These are phyloP conservation scores for Eimeria falciformis DNA, from an alignment of 169 alveolate genomes.

Conservation along the genomic window DNA sequence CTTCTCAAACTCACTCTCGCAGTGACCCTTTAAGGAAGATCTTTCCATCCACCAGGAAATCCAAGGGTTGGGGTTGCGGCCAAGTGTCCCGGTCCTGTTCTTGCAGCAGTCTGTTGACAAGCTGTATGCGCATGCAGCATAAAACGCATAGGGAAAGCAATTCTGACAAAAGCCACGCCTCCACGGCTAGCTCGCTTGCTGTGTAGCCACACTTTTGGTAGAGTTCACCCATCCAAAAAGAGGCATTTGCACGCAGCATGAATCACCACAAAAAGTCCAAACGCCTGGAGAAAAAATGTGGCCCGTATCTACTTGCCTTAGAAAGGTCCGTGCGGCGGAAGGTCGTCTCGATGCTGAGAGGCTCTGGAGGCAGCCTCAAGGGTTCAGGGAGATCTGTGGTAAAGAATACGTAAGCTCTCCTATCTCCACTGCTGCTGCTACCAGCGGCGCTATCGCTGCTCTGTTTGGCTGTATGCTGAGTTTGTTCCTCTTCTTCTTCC, in stretches of 20 bases:
- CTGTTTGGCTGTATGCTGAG: neutral
- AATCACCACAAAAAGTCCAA: too few relatives aligned
- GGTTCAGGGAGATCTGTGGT: constrained; percentile 30
- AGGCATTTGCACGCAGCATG: too few relatives aligned
- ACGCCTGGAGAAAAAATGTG: too few relatives aligned
- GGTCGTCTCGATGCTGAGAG: constrained; percentile 37
- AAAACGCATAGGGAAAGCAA: too few relatives aligned
- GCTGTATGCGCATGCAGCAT: neutral
- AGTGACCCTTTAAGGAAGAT: constrained; percentile 40
- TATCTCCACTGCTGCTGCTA: neutral
- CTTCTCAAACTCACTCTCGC: constrained; percentile 6
- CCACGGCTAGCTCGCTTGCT: too few relatives aligned
- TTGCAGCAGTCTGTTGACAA: constrained; percentile 21
- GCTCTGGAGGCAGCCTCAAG: constrained; percentile 29
- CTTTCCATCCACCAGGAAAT: constrained; percentile 50
- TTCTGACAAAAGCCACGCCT: too few relatives aligned
- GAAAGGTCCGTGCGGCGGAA: neutral
- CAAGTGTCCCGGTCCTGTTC: constrained; percentile 12
- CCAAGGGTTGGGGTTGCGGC: constrained; percentile 61
- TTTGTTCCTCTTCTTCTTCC: neutral
- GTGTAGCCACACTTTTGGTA: too few relatives aligned
- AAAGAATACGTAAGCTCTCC: constrained; percentile 23
- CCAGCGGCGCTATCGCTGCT: neutral
- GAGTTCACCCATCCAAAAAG: too few relatives aligned
- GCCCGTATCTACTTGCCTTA: neutral